Evolutionary conservation across 2,329 filamentous ascomycete species (phyloP), one percentile per base, ranked within the genome.

Genomic region (Venturia oleaginea): DNA sequence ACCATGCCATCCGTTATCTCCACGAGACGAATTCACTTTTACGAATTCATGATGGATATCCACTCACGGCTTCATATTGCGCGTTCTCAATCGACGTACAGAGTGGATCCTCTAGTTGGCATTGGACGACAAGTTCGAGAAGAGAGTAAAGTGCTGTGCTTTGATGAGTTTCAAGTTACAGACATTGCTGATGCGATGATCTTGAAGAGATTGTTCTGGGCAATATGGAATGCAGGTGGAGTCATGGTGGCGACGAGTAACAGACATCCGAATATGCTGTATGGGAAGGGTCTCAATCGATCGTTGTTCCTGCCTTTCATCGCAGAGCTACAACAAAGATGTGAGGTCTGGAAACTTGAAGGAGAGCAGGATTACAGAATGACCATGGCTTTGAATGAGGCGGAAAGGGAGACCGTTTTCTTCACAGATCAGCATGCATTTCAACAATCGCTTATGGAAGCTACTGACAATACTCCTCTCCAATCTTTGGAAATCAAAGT

Each of bases 111-210:
- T 0, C 84, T 97, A 55, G 92, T 93, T 0, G 94, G 95, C 72
- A 88, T 97, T 24, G 92, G 93, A 2, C 93, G 93, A 22, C 89
- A 94, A 72, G 93, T 99, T 73, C 93, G 94, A 10, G 86, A 91
- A 71, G 82, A 87, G 67, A 88, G 87, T 40, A 92, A 89, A 65
- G 91, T 99, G 27, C 80, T 99, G 48, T 99, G 94, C 76, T 99
- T 99, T 73, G 94, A 99, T 76, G 94, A 99, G 78, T 65, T 65
- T 17, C 64, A 65, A 48, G 65, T 61, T 24, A 99, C 94, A 46
- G 94, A 99, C 76, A 93, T 99, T 38, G 94, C 94, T 19, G 93
- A 97, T 78, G 94, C 94, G 70, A 99, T 99, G 94, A 99, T 99
- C 70, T 75, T 99, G 69, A 84, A 94, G 70, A 83, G 90, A 68